Conservation (phyloP, 2,329 filamentous ascomycete genomes). For the Chalaropsis thielavioides region DNA sequence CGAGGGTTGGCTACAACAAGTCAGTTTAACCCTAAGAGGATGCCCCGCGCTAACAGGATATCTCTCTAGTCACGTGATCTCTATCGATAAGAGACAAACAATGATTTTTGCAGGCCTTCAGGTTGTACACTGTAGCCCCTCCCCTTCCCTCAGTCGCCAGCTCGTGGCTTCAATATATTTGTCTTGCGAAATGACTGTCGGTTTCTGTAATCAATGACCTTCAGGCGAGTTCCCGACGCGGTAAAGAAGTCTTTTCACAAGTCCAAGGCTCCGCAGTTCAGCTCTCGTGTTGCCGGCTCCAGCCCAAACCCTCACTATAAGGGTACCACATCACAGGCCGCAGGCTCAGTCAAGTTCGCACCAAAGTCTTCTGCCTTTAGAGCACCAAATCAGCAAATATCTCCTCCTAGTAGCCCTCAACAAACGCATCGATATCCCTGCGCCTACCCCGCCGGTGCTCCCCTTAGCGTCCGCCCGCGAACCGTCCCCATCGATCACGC, state of each 20-base stretch:
- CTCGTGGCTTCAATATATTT: not conserved
- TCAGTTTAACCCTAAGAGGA: not conserved
- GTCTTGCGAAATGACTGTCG: not conserved
- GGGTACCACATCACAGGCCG: not conserved
- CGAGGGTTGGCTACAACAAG: too few species aligned
- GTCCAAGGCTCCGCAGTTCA: not conserved
- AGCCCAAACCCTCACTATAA: not conserved
- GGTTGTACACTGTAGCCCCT: not conserved
- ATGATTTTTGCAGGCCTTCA: not conserved
- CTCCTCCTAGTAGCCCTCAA: not conserved
- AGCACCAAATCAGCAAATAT: not conserved
- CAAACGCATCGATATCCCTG: not conserved
- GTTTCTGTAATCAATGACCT: conserved; percentile 6
- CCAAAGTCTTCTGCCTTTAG: not conserved
- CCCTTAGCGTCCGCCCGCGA: not conserved
- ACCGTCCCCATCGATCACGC: conserved; percentile 9
- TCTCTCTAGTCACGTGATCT: not conserved
- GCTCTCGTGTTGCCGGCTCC: not conserved
- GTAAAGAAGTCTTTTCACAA: conserved; percentile 1
- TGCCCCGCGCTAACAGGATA: not conserved
- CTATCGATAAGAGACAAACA: not conserved
- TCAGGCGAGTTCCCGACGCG: not conserved
- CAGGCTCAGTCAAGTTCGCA: not conserved
- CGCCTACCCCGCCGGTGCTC: not conserved
- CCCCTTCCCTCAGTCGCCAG: not conserved